phyloP scores from a whole-genome alignment of 805 yeast species.

The Candida ipomoeae region DNA sequence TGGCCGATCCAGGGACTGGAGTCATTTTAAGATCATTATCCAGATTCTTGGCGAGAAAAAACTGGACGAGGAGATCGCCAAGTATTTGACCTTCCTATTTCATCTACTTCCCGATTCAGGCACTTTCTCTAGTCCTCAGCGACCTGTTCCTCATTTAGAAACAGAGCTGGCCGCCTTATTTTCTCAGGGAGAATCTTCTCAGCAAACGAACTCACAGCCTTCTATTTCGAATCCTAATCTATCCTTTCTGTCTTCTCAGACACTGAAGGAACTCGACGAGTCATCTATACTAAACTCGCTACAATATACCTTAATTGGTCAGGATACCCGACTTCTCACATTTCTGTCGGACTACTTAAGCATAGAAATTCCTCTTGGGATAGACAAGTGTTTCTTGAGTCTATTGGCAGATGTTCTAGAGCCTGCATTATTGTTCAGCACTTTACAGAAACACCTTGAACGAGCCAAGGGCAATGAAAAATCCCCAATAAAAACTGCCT shows the following conservation, averaged over 20 bases:
- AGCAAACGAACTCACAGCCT: neutral
- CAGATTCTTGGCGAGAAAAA: constrained; percentile 26
- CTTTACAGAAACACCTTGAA: constrained; percentile 33
- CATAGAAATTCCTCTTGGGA: constrained; percentile 44
- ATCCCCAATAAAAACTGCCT: constrained; percentile 62
- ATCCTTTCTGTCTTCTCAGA: neutral
- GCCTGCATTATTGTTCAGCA: constrained; percentile 63
- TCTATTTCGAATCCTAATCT: neutral
- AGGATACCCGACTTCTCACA: constrained; percentile 55
- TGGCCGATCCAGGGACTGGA: constrained; percentile 30
- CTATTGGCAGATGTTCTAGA: constrained; percentile 58
- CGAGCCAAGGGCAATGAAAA: constrained; percentile 22
- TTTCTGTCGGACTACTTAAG: constrained; percentile 32
- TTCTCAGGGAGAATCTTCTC: neutral
- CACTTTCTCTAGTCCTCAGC: neutral
- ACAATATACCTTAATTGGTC: constrained; percentile 55
- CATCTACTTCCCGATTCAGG: constrained; percentile 8
- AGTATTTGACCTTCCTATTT: constrained; percentile 32
- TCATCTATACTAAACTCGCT: constrained; percentile 42
- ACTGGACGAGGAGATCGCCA: constrained; percentile 29
- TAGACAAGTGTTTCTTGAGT: constrained; percentile 55
- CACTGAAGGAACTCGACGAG: constrained; percentile 2
- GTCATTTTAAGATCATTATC: constrained; percentile 27
- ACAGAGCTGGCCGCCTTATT: neutral
- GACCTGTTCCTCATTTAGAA: neutral